Evolutionary conservation across 2,329 filamentous ascomycete genomes (phyloP), one percentile per base, ranked within the genome.

Genomic region (Trichoderma sp.): DNA sequence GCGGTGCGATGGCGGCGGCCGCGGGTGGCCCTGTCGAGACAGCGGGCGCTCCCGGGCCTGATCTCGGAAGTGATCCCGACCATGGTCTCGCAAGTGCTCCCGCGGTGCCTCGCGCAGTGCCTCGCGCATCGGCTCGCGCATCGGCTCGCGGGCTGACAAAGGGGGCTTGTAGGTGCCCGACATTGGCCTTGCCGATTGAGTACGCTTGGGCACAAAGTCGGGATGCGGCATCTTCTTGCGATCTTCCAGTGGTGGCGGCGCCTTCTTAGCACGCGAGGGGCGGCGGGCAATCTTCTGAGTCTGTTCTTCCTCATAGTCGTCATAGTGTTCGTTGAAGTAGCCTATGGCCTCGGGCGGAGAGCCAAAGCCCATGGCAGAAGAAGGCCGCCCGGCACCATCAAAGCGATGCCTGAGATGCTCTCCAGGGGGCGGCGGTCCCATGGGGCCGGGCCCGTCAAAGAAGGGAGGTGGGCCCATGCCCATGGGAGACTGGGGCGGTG

Each of bases 221-320:
- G 84, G 84, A 12, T 84, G 84, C 25, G 85, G 84, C 84, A 86
- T 85, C 34, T 78, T 77, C 59, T 73, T 76, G 35, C 81, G 79
- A 61, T 84, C 83, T 1, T 84, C 81, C 13, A 53, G 37, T 0
- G 82, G 79, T 6, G 77, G 73, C 0, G 82, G 79, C 8, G 77
- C 74, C 65, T 80, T 82, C 72, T 76, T 80, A 13, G 76, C 76
- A 37, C 78, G 73, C 1, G 84, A 85, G n/a, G 80, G 70, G 25
- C 82, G 81, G 29, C 83, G 79, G 5, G 76, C 57, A 1, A 82
- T 68, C 4, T 74, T 75, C 3, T 69, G 68, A 17, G 78, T 74
- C 32, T 78, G 74, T 5, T 82, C 77, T 12, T 80, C 78, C 27
- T 64, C 64, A 45, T 58, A 83, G 5, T 82, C 80, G 10, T 81